Conservation (phyloP, 1,284 basidiomycete genomes). For the Trametes pubescens region DNA sequence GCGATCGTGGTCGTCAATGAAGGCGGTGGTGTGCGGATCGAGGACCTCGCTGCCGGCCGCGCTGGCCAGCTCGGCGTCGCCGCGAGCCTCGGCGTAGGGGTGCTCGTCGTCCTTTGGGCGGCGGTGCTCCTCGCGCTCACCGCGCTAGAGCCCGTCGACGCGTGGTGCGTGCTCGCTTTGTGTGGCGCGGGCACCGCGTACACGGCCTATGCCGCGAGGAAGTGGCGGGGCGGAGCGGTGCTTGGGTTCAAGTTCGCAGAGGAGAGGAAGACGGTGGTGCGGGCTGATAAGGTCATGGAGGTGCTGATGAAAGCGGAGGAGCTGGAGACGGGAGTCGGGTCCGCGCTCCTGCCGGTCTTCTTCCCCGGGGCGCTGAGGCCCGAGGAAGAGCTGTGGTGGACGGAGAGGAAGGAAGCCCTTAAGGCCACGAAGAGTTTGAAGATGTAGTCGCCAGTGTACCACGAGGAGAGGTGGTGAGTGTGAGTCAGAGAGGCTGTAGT, state of each 20-base stretch:
- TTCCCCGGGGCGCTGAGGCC: conserved; percentile 33
- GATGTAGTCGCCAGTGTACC: background rate
- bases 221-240: conserved; percentile 25
- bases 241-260: conserved; percentile 31
- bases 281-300: conserved; percentile 33
- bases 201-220: conserved; percentile 31
- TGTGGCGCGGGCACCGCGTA: conserved; percentile 31
- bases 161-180: conserved; percentile 36
- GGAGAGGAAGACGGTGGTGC: conserved; percentile 24
- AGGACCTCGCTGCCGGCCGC: conserved; percentile 39
- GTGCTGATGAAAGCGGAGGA: conserved; percentile 29
- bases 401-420: conserved; percentile 17
- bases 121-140: conserved; percentile 31
- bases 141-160: conserved; percentile 24
- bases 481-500: too few relatives aligned
- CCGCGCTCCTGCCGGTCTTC: conserved; percentile 32
- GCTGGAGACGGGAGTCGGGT: conserved; percentile 28
- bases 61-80: conserved; percentile 9
- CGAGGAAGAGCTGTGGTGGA: conserved; percentile 33
- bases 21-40: conserved; percentile 35
- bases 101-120: conserved; percentile 33
- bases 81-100: conserved; percentile 15
- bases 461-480: too few relatives aligned
- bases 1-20: conserved; percentile 40
- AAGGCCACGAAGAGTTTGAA: conserved; percentile 5